These are phyloP conservation scores for Fomitopsis pulvina DNA, from an alignment of 768 basidiomycete genomes.

Conservation along the genomic window DNA sequence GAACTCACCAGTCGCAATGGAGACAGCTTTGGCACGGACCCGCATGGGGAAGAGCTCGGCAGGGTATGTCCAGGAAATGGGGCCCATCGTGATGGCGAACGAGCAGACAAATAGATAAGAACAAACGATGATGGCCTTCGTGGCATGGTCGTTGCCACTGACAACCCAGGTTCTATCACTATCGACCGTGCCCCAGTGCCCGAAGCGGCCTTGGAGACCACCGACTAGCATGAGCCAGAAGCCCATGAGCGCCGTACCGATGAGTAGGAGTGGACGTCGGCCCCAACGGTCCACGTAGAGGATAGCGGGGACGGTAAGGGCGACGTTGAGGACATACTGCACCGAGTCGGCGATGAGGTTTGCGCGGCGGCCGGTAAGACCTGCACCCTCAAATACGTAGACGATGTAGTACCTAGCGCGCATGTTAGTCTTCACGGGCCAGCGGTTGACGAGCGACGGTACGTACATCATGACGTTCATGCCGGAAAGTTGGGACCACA, in stretches of 20 bases:
- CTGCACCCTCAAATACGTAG: slow-evolving; percentile 73
- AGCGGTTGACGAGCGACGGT: not conserved
- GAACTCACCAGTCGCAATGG: slow-evolving; percentile 29
- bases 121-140: slow-evolving; percentile 69
- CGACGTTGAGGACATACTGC: slow-evolving; percentile 41
- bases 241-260: slow-evolving; percentile 62
- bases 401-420: slow-evolving; percentile 45
- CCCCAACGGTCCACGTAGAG: slow-evolving; percentile 75
- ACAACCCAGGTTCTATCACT: slow-evolving; percentile 52
- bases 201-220: slow-evolving; percentile 62
- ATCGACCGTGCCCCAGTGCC: slow-evolving; percentile 50
- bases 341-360: slow-evolving; percentile 74
- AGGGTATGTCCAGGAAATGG: slow-evolving; percentile 55
- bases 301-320: slow-evolving; percentile 39
- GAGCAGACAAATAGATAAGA: slow-evolving; percentile 72
- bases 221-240: slow-evolving; percentile 76
- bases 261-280: slow-evolving; percentile 67
- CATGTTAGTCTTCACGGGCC: not conserved
- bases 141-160: slow-evolving; percentile 42
- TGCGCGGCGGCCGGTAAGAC: slow-evolving; percentile 65
- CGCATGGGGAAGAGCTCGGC: slow-evolving; percentile 67
- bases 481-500: slow-evolving; percentile 73
- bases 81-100: slow-evolving; percentile 73
- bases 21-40: slow-evolving; percentile 56
- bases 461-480: slow-evolving; percentile 80